Evolutionary conservation across 257 asterid genomes (phyloP).

Genomic region (Ballota nigra): DNA sequence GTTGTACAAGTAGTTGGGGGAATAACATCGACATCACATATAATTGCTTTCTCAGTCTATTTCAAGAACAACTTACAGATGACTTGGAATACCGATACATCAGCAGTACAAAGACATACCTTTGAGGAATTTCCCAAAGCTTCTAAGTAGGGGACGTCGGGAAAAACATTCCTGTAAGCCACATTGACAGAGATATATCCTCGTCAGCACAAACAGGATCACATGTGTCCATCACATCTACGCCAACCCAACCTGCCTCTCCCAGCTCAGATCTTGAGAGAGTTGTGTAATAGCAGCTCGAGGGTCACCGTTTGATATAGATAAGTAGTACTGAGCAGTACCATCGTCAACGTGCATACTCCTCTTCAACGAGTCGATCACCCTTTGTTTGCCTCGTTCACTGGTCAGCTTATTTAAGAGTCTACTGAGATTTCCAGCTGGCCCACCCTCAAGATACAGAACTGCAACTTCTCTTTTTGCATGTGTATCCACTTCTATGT

Average conservation of each 20-base stretch:
- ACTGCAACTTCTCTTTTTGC: constrained; percentile 98
- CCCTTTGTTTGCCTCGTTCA: constrained; percentile 60
- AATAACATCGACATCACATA: not conserved
- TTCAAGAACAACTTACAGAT: not conserved
- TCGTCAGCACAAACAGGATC: constrained; percentile 17
- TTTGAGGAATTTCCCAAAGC: constrained; percentile 13
- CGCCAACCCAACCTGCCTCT: constrained; percentile 59
- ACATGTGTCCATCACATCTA: constrained; percentile 24
- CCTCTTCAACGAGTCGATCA: constrained; percentile 77
- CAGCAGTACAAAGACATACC: constrained; percentile 13
- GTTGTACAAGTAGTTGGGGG: not conserved
- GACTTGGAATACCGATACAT: not conserved
- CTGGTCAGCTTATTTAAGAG: constrained; percentile 41
- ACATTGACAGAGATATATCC: not conserved
- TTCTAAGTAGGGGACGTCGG: not conserved
- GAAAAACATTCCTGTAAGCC: not conserved
- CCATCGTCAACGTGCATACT: constrained; percentile 85
- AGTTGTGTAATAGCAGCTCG: constrained; percentile 79
- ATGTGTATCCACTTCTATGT: constrained; percentile 74
- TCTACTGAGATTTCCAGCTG: constrained; percentile 41
- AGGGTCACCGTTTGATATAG: constrained; percentile 82
- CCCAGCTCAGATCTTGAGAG: constrained; percentile 86
- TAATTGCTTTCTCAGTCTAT: not conserved
- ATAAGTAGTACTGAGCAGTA: constrained; percentile 81
- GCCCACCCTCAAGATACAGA: constrained; percentile 81